Base-by-base conservation (phyloP, 805 yeast species). In the Starmerella kuoi region DNA sequence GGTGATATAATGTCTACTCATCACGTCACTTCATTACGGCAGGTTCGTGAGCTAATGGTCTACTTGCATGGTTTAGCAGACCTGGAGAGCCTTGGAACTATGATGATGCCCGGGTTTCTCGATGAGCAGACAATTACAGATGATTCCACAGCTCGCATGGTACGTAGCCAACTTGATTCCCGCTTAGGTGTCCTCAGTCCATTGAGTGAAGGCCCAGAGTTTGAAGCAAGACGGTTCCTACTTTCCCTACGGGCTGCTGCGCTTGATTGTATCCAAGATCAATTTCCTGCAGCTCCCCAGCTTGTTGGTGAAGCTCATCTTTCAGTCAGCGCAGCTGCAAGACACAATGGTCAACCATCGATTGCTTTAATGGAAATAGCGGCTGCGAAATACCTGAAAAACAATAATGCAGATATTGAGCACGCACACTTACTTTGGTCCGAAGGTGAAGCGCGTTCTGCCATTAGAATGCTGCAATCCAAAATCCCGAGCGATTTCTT, bases 371-470 rank as follows among this genome's bases (percentile, higher is more conserved):
- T 40, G 40, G 50, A 46, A 23, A 49, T 50, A 5, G 44, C 52
- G 4, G 36, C 44, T 1, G 55, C 57, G 1, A 44, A 47, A 24
- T 45, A 48, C 30, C 36, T 40, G 21, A 34, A 35, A 9, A 32
- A 45, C 20, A 33, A 21, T 5, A 24, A 28, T 4, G 49, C 52
- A 2, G 46, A 40, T 15, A 42, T 40, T 5, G 54, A 44, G 27
- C 47, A 51, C 22, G 55, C 57, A 0, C 77, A 81, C 44, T 67
- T 91, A 7, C 60, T 85, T 31, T 88, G 97, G 96, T 79, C 76
- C 3, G 84, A 82, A 55, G 95, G 94, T 1, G 93, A 85, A 48
- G 83, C 75, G 46, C 72, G 86, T 20, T 79, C 85, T 51, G 97
- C 97, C 0, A 68, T 88, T 34, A 76, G 79, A 39, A 66, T 74